phyloP scores from a whole-genome alignment of 495 filamentous ascomycete genomes.

The Letharia columbiana region DNA sequence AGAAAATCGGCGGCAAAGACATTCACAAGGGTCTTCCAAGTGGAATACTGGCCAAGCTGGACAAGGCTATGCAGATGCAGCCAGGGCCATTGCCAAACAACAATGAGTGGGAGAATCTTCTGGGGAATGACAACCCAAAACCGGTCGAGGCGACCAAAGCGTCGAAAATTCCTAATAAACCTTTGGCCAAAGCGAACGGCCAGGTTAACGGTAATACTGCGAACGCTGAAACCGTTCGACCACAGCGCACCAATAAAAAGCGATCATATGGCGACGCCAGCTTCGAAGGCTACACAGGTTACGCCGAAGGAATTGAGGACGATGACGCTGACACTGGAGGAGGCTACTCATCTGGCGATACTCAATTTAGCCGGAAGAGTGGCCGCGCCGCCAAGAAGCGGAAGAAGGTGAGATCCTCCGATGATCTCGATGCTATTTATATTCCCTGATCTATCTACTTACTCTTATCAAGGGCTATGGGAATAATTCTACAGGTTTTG shows the following conservation, averaged over 20 bases:
- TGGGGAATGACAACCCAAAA: constrained; percentile 50
- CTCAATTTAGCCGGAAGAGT: constrained; percentile 20
- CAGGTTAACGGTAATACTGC: constrained; percentile 28
- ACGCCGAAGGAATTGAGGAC: constrained; percentile 51
- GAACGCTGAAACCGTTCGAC: constrained; percentile 39
- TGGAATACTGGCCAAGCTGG: constrained; percentile 39
- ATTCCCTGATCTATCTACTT: constrained; percentile 6
- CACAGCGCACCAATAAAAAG: constrained; percentile 52
- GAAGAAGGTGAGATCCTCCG: constrained; percentile 34
- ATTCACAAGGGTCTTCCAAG: constrained; percentile 31
- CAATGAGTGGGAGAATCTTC: constrained; percentile 48
- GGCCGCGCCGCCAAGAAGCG: constrained; percentile 31
- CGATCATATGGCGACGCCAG: constrained; percentile 59
- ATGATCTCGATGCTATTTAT: constrained; percentile 4
- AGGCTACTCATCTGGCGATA: constrained; percentile 25
- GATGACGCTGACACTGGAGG: constrained; percentile 26
- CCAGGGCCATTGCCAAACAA: constrained; percentile 49
- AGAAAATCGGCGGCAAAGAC: constrained; percentile 55
- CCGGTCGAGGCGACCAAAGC: constrained; percentile 28
- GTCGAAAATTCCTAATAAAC: constrained; percentile 33
- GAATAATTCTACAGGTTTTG: constrained; percentile 14
- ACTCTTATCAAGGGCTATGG: constrained; percentile 13
- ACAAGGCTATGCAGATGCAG: constrained; percentile 48
- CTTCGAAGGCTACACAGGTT: constrained; percentile 63
- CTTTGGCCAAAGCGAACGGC: constrained; percentile 28